phyloP scores from a whole-genome alignment of 495 filamentous ascomycete genomes.

The Cercophora samala region DNA sequence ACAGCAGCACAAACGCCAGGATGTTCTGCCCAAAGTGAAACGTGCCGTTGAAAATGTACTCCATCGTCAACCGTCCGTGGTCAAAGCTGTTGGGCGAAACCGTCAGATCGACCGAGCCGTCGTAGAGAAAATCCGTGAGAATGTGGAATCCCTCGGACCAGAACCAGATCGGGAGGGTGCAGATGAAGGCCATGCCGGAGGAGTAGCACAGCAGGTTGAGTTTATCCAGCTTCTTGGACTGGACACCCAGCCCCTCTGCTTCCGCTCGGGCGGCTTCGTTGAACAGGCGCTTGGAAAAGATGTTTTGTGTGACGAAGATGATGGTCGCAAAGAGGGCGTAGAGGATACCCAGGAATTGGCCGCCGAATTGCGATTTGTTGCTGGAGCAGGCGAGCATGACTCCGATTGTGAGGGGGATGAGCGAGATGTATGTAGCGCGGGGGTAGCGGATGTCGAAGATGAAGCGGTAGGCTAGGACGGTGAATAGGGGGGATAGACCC shows the following conservation, averaged over 20 bases:
- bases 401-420: slow-evolving; percentile 85
- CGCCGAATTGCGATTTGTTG: slow-evolving; percentile 60
- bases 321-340: slow-evolving; percentile 83
- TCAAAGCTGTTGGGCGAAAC: slow-evolving; percentile 66
- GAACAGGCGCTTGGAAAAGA: slow-evolving; percentile 98
- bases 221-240: slow-evolving; percentile 82
- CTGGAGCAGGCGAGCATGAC: slow-evolving; percentile 95
- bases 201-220: slow-evolving; percentile 97
- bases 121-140: slow-evolving; percentile 67
- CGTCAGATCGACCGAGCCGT: slow-evolving; percentile 58
- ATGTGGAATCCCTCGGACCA: slow-evolving; percentile 81
- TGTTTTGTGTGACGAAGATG: slow-evolving; percentile 98
- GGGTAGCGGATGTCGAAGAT: slow-evolving; percentile 87
- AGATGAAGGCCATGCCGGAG: slow-evolving; percentile 80
- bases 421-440: slow-evolving; percentile 82
- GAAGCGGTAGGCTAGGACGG: slow-evolving; percentile 87
- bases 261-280: slow-evolving; percentile 85
- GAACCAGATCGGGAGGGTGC: slow-evolving; percentile 93
- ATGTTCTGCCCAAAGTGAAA: slow-evolving; percentile 98
- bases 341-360: slow-evolving; percentile 81
- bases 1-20: slow-evolving; percentile 85
- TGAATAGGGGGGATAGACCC: slow-evolving; percentile 95
- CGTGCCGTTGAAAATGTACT: slow-evolving; percentile 94
- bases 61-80: slow-evolving; percentile 71
- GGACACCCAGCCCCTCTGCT: slow-evolving; percentile 56